phyloP scores from a whole-genome alignment of 2,329 filamentous ascomycete genomes.

The Epichloe baconii region DNA sequence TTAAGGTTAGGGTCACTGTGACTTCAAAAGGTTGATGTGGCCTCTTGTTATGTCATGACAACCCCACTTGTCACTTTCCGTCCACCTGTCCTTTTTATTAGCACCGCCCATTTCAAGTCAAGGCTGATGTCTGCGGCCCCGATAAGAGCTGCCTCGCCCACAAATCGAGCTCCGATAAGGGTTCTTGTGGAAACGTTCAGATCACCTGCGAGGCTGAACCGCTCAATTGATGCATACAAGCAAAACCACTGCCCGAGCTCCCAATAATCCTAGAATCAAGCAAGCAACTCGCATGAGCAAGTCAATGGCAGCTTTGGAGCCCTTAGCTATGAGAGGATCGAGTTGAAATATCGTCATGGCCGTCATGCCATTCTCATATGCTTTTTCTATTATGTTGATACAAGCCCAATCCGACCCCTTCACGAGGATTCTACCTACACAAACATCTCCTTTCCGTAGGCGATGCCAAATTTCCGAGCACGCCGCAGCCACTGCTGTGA shows the following conservation, averaged over 20 bases:
- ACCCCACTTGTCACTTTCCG: background rate
- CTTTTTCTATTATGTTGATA: constrained; percentile 4
- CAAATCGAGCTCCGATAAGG: constrained; percentile 4
- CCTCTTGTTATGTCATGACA: constrained; percentile 14
- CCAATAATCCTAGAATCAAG: background rate
- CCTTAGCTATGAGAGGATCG: background rate
- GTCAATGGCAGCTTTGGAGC: background rate
- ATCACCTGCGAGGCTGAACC: background rate
- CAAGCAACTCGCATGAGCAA: background rate
- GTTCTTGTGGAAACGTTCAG: background rate
- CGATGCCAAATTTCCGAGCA: background rate
- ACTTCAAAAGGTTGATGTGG: constrained; percentile 20
- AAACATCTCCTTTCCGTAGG: background rate
- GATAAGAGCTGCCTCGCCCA: constrained; percentile 5
- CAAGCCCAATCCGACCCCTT: background rate
- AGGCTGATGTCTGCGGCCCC: background rate
- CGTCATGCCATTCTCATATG: constrained; percentile 2
- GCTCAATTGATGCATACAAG: no score
- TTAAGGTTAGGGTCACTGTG: background rate
- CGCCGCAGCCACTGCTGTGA: background rate
- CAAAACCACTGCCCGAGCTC: background rate
- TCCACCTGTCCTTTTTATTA: background rate
- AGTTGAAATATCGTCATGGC: background rate
- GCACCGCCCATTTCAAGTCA: background rate
- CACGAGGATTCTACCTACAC: background rate